A percentile compares a stretch with the other conserved stretches of the same genome.
Conservation (phyloP, 2,329 filamentous ascomycete genomes). For the Blastomyces emzantsi region DNA sequence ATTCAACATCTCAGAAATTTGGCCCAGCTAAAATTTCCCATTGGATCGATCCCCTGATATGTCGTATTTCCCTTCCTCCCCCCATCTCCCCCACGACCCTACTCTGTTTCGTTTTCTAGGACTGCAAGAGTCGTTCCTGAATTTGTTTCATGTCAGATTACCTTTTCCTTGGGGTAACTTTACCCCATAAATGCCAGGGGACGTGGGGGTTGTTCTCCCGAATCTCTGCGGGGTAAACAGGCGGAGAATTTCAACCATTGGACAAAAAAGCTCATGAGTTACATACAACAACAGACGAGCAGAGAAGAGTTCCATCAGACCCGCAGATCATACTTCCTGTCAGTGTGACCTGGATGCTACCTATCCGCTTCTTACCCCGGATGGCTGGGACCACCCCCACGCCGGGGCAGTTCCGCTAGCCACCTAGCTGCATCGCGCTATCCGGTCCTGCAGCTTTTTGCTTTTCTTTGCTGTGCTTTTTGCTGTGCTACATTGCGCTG, state of each 20-base stretch:
- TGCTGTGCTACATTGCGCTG: background rate
- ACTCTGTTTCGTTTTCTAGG: background rate
- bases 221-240: background rate
- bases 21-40: background rate
- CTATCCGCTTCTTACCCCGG: background rate
- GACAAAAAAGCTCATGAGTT: background rate
- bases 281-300: background rate
- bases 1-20: background rate
- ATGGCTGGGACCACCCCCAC: background rate
- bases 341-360: background rate
- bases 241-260: background rate
- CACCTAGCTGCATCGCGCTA: background rate
- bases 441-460: background rate
- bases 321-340: background rate
- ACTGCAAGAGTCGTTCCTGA: background rate
- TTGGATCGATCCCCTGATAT: background rate
- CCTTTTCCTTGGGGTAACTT: background rate
- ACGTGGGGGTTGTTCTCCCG: background rate
- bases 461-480: background rate
- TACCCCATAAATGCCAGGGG: background rate
- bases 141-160: background rate
- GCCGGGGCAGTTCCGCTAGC: background rate
- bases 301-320: background rate
- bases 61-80: background rate
- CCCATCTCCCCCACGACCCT: background rate